These are phyloP conservation scores for Chalciporus pseudorubinellus DNA, from an alignment of 768 basidiomycete genomes.

Conservation along the genomic window DNA sequence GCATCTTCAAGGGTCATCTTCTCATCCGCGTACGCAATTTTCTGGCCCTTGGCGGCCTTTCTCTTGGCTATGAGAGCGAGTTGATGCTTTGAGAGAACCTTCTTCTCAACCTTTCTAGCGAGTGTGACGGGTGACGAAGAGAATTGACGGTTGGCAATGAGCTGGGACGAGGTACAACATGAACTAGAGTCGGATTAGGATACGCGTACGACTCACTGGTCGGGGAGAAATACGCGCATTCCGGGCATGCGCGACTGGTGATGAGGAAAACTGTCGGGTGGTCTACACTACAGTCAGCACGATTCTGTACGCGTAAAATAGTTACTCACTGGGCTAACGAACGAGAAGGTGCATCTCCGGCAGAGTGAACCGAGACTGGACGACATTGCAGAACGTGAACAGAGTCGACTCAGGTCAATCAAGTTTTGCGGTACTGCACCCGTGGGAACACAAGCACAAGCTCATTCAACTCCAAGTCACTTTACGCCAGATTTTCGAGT, in stretches of 20 bases:
- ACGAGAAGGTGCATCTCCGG: slow-evolving; percentile 23
- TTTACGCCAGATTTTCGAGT: too few species aligned
- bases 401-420: neutral
- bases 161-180: neutral
- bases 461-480: neutral
- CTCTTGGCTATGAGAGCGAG: slow-evolving; percentile 62
- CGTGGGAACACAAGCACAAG: slow-evolving; percentile 23
- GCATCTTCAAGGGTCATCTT: slow-evolving; percentile 67
- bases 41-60: slow-evolving; percentile 52
- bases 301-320: neutral
- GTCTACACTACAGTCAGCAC: neutral
- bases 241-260: slow-evolving; percentile 39
- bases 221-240: slow-evolving; percentile 12
- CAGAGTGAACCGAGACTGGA: slow-evolving; percentile 22
- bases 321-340: slow-evolving; percentile 18
- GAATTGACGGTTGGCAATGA: slow-evolving; percentile 36
- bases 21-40: slow-evolving; percentile 58
- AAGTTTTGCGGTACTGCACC: slow-evolving; percentile 5
- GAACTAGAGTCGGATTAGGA: neutral
- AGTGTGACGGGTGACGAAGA: slow-evolving; percentile 47
- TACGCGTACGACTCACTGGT: slow-evolving; percentile 3
- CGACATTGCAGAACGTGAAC: slow-evolving; percentile 16
- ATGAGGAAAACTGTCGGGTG: slow-evolving; percentile 44
- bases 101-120: slow-evolving; percentile 49
- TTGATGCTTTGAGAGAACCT: slow-evolving; percentile 67